phyloP scores from a whole-genome alignment of 352 stramenopile species.

The Globisporangium rhizosaccharum region DNA sequence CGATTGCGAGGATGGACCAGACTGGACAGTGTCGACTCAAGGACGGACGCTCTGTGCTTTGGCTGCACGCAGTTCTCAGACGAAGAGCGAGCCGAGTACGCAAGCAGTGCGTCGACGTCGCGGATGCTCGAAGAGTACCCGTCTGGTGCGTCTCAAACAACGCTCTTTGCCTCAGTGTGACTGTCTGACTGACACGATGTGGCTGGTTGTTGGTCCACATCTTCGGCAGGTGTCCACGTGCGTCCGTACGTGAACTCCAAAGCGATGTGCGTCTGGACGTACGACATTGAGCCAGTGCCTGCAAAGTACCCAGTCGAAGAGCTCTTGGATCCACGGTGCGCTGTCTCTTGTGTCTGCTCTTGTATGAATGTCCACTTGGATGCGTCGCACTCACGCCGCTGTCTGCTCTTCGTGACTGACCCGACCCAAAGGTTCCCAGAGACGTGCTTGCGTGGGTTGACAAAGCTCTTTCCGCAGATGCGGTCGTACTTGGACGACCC shows the following conservation, averaged over 20 bases:
- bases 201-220: neutral
- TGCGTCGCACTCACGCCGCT: neutral
- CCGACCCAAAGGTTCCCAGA: constrained; percentile 45
- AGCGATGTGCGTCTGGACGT: constrained; percentile 77
- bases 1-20: neutral
- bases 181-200: neutral
- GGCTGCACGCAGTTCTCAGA: constrained; percentile 35
- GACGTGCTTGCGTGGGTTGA: constrained; percentile 54
- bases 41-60: neutral
- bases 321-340: constrained; percentile 46
- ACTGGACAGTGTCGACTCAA: neutral
- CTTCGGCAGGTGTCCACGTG: constrained; percentile 46
- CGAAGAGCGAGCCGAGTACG: constrained; percentile 37
- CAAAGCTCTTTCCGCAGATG: constrained; percentile 56
- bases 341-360: neutral
- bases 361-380: neutral
- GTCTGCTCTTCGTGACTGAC: neutral
- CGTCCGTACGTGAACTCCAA: constrained; percentile 54
- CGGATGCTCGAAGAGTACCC: constrained; percentile 59
- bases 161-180: neutral
- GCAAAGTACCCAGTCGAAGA: constrained; percentile 64
- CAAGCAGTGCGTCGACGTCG: constrained; percentile 25
- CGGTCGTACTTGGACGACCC: constrained; percentile 48
- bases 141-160: constrained; percentile 17
- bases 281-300: constrained; percentile 57